A percentile compares a stretch with the other conserved stretches of the same genome.
These are phyloP conservation scores for Manihot esculenta DNA, from an alignment of 441 rosid genomes.

Conservation along the genomic window DNA sequence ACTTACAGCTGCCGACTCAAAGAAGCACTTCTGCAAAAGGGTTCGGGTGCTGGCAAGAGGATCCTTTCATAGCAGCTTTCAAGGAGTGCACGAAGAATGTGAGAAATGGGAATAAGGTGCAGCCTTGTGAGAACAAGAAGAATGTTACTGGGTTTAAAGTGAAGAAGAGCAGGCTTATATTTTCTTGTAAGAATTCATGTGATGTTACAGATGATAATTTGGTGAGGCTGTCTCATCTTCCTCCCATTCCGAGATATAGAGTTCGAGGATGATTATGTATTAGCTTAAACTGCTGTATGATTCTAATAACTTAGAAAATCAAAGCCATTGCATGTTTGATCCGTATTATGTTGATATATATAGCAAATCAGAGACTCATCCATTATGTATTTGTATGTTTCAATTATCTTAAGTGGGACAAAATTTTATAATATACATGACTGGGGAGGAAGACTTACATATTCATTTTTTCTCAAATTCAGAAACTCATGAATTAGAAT, in stretches of 20 bases:
- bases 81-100: slow-evolving; percentile 49
- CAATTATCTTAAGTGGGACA: too few species aligned
- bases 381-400: too few species aligned
- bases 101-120: slow-evolving; percentile 14
- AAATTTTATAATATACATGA: too few species aligned
- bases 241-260: slow-evolving; percentile 41
- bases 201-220: slow-evolving; percentile 46
- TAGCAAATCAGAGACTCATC: too few species aligned
- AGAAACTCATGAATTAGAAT: too few species aligned
- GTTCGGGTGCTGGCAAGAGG: slow-evolving; percentile 41
- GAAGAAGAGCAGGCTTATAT: slow-evolving; percentile 24
- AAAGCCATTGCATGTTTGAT: too few species aligned
- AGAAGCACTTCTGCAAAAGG: slow-evolving; percentile 40
- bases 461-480: too few species aligned
- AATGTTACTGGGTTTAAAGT: slow-evolving; percentile 7
- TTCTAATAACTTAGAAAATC: too few species aligned
- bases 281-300: too few species aligned
- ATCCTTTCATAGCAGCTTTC: slow-evolving; percentile 61
- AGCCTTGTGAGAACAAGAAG: slow-evolving; percentile 24
- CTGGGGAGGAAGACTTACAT: too few species aligned
- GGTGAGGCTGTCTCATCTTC: slow-evolving; percentile 33
- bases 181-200: slow-evolving; percentile 52
- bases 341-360: too few species aligned
- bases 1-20: slow-evolving; percentile 4
- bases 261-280: slow-evolving; percentile 16